A percentile compares a stretch with the other conserved stretches of the same genome.
Evolutionary conservation across 345 rosid genomes (phyloP).

Genomic region (Salix purpurea): DNA sequence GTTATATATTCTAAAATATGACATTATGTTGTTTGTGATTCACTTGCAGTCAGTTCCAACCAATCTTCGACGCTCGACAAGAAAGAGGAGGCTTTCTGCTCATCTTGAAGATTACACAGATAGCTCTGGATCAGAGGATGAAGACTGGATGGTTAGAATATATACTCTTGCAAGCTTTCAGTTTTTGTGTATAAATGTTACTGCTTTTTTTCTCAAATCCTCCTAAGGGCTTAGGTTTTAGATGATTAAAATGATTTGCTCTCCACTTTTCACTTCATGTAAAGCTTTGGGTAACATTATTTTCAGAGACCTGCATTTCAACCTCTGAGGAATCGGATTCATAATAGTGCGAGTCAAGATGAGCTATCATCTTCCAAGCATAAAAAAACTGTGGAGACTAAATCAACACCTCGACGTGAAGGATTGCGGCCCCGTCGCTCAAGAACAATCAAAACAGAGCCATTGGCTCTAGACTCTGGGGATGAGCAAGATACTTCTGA

Average conservation of each 20-base stretch:
- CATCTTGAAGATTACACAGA: constrained; percentile 76
- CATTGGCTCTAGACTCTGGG: constrained; percentile 50
- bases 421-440: constrained; percentile 95
- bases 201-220: background rate
- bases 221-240: constrained; percentile 3
- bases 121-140: constrained; percentile 95
- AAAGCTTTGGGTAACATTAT: constrained; percentile 13
- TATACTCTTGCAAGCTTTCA: constrained; percentile 9
- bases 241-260: background rate
- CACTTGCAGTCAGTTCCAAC: constrained; percentile 56
- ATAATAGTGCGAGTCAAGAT: constrained; percentile 52
- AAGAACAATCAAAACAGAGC: constrained; percentile 45
- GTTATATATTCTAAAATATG: constrained; percentile 16
- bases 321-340: constrained; percentile 49
- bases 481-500: constrained; percentile 70
- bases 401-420: constrained; percentile 88
- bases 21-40: constrained; percentile 13
- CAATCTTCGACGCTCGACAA: constrained; percentile 92
- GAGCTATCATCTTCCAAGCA: constrained; percentile 54
- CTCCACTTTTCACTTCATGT: constrained; percentile 1
- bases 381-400: constrained; percentile 47
- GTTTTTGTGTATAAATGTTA: background rate
- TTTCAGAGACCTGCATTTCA: constrained; percentile 65
- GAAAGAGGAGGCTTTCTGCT: constrained; percentile 83
- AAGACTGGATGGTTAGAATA: constrained; percentile 76